A percentile compares a stretch with the other conserved stretches of the same genome.
Evolutionary conservation across 2,329 filamentous ascomycete species (phyloP).

Genomic region (Coniochaeta sp.): DNA sequence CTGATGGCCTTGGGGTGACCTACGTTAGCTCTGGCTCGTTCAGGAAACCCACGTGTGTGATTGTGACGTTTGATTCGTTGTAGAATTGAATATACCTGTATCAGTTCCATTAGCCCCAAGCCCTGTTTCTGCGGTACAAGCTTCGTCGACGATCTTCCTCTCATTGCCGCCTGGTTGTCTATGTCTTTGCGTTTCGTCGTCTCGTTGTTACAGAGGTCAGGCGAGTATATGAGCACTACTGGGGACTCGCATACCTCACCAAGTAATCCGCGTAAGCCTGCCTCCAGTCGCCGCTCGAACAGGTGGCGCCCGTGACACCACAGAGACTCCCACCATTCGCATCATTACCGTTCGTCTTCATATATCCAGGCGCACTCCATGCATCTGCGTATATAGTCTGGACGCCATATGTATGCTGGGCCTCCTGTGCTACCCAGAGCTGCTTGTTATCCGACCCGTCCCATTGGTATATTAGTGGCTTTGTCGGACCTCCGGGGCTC

Average conservation of each 20-base stretch:
- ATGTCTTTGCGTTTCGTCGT: too few species aligned
- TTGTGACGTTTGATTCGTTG: conserved; percentile 11
- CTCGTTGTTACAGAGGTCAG: too few species aligned
- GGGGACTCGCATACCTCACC: conserved; percentile 17
- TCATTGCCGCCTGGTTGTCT: too few species aligned
- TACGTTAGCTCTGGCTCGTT: conserved; percentile 22
- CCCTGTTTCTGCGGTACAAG: neutral
- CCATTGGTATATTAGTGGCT: conserved; percentile 29
- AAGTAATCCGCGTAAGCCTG: conserved; percentile 34
- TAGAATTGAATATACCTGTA: conserved; percentile 12
- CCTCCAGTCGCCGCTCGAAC: conserved; percentile 27
- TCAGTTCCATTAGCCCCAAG: neutral
- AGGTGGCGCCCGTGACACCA: conserved; percentile 22
- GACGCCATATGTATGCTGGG: conserved; percentile 24
- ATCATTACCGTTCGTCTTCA: conserved; percentile 31
- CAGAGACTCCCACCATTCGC: conserved; percentile 26
- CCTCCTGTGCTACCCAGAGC: conserved; percentile 37
- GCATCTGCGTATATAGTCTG: conserved; percentile 27
- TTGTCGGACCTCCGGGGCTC: conserved; percentile 24
- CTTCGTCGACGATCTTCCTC: neutral
- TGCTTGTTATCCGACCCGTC: conserved; percentile 35
- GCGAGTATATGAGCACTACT: conserved; percentile 13
- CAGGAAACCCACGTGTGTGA: conserved; percentile 21
- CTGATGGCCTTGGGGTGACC: neutral
- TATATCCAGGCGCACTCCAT: conserved; percentile 32